Conservation (phyloP, 2,329 filamentous ascomycete genomes). For the Stemphylium vesicarium region DNA sequence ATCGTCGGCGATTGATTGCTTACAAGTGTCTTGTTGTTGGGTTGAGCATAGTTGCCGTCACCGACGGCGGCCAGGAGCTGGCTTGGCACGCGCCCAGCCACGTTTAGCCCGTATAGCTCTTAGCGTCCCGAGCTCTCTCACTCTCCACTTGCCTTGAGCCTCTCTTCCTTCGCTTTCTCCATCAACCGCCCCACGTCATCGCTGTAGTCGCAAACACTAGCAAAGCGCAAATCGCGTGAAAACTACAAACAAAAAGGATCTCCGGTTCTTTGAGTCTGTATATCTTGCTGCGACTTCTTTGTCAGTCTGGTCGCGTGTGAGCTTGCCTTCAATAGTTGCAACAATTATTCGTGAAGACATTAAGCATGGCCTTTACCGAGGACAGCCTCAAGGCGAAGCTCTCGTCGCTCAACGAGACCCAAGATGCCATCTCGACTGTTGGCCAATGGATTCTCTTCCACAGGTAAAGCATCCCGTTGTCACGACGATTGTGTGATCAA, state of each 20-base stretch:
- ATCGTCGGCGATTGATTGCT: slow-evolving; percentile 28
- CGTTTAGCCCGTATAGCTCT: slow-evolving; percentile 26
- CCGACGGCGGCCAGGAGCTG: slow-evolving; percentile 21
- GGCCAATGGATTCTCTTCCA: slow-evolving; percentile 99
- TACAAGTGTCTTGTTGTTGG: slow-evolving; percentile 22
- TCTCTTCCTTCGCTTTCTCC: slow-evolving; percentile 14
- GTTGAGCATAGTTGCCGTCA: slow-evolving; percentile 16
- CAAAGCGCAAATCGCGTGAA: slow-evolving; percentile 6
- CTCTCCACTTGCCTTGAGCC: slow-evolving; percentile 8
- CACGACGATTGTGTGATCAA: not conserved
- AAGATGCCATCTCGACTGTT: slow-evolving; percentile 94
- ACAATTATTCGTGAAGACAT: slow-evolving; percentile 29
- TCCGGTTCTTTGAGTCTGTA: slow-evolving; percentile 8
- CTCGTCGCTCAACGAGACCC: slow-evolving; percentile 92
- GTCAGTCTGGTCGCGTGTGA: slow-evolving; percentile 32
- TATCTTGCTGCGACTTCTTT: slow-evolving; percentile 1
- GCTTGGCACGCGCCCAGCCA: slow-evolving; percentile 25
- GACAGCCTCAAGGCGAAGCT: slow-evolving; percentile 95
- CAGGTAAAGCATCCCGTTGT: slow-evolving; percentile 63
- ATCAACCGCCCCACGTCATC: slow-evolving; percentile 29
- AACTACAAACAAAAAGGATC: slow-evolving; percentile 5
- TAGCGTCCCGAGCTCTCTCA: slow-evolving; percentile 32
- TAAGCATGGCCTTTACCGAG: slow-evolving; percentile 87
- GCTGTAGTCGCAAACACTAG: slow-evolving; percentile 19
- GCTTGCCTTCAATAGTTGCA: slow-evolving; percentile 21